Evolutionary conservation across 228 moss, liverwort and hornwort species (phyloP), one percentile per base, ranked within the genome.

Genomic region (Sphagnum fallax): DNA sequence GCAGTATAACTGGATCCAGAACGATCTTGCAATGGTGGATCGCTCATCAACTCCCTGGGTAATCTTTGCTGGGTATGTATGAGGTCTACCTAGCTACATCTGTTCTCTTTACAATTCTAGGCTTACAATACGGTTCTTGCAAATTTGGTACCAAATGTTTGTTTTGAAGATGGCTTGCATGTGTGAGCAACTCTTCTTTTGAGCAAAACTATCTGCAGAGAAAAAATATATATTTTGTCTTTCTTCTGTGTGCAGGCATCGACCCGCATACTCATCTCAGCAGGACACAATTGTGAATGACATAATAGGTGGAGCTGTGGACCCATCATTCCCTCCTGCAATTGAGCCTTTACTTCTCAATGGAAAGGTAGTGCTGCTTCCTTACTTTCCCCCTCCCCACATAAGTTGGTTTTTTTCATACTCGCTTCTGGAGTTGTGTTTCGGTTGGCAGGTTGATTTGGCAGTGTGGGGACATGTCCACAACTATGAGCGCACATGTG

Each of bases 21-120:
- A 47, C 8, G 93, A 97, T 60, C 84, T 97, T 52, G 81, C 80
- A 18, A 72, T 87, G 47, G 88, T 93, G 6, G 80, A 97, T 69
- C 88, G 97, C 53, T 55, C 71, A 15, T 62, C 69, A 64, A 91
- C 97, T 4, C 93, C 97, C 10, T 97, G 97, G 97, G 53, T 97
- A 49, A 67, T 97, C 63, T 97, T 88, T 72, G 47, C 84, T 6
- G 97, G 97, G 96, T 97, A 82, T 51, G 73, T 50, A 55, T 55
- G 2, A 32, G 32, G 32, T 32, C 32, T 32, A 32, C 32, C 32
- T 32, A 32, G 32, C 32, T 32, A 32, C 32, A 32, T 32, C 32
- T 32, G 32, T 32, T 32, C 32, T 32, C 32, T 32, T 32, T 32
- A 32, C 32, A 32, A 32, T 32, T 32, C 32, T 32, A 32, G 32